phyloP scores from a whole-genome alignment of 2,329 filamentous ascomycete genomes.

The Xylariaceae sp. region DNA sequence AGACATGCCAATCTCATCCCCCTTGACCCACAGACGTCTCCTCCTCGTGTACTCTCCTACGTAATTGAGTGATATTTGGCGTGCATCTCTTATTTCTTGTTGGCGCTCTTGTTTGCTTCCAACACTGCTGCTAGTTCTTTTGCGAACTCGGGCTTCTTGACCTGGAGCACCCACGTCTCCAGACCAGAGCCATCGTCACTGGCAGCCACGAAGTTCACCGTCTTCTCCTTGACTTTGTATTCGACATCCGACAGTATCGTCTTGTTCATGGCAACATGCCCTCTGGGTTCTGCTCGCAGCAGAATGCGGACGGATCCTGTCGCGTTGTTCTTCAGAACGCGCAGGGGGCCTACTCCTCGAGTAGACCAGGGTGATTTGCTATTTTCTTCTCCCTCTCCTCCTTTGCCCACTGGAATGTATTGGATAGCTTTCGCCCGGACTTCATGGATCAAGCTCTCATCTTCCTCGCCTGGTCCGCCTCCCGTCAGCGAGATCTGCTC shows the following conservation, averaged over 20 bases:
- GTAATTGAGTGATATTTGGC: too few species aligned
- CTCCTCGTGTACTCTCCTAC: too few species aligned
- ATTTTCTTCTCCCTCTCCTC: slow-evolving; percentile 46
- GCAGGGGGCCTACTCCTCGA: slow-evolving; percentile 69
- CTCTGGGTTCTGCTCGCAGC: slow-evolving; percentile 71
- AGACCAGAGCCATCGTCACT: slow-evolving; percentile 57
- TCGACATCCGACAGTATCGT: slow-evolving; percentile 57
- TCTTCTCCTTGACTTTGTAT: slow-evolving; percentile 62
- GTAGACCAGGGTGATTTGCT: slow-evolving; percentile 60
- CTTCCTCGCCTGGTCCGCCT: slow-evolving; percentile 66
- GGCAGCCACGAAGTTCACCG: slow-evolving; percentile 57
- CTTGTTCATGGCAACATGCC: slow-evolving; percentile 72
- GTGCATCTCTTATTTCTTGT: slow-evolving; percentile 44
- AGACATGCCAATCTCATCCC: too few species aligned
- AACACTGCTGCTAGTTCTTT: slow-evolving; percentile 50
- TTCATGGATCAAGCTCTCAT: slow-evolving; percentile 69
- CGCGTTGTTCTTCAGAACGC: slow-evolving; percentile 70
- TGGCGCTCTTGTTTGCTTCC: slow-evolving; percentile 54
- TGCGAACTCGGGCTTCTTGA: slow-evolving; percentile 56
- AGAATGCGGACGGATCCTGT: slow-evolving; percentile 67
- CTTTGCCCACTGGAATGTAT: slow-evolving; percentile 48
- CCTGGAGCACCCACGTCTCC: slow-evolving; percentile 69
- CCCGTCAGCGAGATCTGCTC: slow-evolving; percentile 69
- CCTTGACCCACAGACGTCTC: too few species aligned
- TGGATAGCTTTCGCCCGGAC: slow-evolving; percentile 68